Evolutionary conservation across 345 rosid species (phyloP).

Genomic region (Toxicodendron radicans): DNA sequence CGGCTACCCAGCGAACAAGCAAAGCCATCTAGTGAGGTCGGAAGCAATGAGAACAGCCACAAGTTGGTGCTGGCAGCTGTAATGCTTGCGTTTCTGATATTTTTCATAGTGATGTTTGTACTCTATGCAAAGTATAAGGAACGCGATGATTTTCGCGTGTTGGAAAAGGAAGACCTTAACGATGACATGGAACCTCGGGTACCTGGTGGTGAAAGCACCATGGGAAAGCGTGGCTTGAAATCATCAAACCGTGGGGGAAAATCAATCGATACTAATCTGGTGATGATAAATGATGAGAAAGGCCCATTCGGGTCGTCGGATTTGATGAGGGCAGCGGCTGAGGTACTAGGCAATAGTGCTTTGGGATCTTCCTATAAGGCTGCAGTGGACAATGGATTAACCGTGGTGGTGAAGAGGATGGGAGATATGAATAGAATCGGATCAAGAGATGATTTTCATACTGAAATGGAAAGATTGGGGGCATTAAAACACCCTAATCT

Average conservation of each 20-base stretch:
- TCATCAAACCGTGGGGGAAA: slow-evolving; percentile 12
- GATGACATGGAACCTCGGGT: slow-evolving; percentile 35
- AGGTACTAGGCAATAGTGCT: slow-evolving; percentile 83
- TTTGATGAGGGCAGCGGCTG: slow-evolving; percentile 92
- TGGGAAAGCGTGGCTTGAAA: slow-evolving; percentile 34
- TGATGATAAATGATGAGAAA: slow-evolving; percentile 66
- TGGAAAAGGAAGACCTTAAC: slow-evolving; percentile 45
- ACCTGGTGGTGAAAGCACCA: no score
- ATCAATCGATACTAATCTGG: slow-evolving; percentile 37
- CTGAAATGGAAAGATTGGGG: slow-evolving; percentile 72
- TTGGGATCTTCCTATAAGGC: slow-evolving; percentile 95
- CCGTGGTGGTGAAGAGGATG: slow-evolving; percentile 87
- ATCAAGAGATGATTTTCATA: slow-evolving; percentile 52
- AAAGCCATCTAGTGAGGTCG: not conserved
- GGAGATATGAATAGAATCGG: slow-evolving; percentile 67
- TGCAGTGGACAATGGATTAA: slow-evolving; percentile 56
- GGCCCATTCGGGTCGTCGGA: slow-evolving; percentile 67
- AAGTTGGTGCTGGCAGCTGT: slow-evolving; percentile 9
- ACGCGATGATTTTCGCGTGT: slow-evolving; percentile 40
- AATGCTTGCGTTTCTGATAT: slow-evolving; percentile 17
- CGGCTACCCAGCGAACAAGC: not conserved
- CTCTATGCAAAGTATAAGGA: slow-evolving; percentile 26
- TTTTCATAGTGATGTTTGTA: slow-evolving; percentile 27
- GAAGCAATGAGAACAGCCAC: not conserved
- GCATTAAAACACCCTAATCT: slow-evolving; percentile 59